Base-by-base conservation (phyloP, 768 basidiomycete species). In the Xerocomus spinulosus region DNA sequence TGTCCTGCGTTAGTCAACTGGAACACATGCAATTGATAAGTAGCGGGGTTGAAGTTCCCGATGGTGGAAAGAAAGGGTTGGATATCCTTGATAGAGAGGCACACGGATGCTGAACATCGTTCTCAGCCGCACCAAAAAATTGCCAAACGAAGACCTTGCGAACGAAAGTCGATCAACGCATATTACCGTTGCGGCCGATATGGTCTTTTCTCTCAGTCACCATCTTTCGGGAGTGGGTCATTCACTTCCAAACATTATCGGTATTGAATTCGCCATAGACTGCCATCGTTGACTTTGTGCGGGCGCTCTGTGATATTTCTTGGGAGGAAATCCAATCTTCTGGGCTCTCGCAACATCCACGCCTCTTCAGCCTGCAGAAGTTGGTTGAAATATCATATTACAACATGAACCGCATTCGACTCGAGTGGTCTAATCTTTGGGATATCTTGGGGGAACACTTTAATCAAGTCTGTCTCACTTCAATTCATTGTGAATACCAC, bases 241-340 rank as follows among this genome's bases (percentile, higher is more conserved):
- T 30, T 12, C 23, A 14, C 20, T 43, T 24, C 15, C 26, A 33
- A 42, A 34, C 21, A 8, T 32, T 29, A 3, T 20, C 52, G 17
- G 41, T 51, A 49, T 32, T 56, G 10, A 65, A 25, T 13, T 26
- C 41, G 21, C 12, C 41, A 4, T 57, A 97, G 94, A 87, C 83
- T 23, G 96, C 96, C 9, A 99, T 99, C 54, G 91, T 97, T 30
- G 91, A 98, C 66, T 99, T 99, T 55, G 96, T 98, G 4, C 87
- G 85, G 67, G 93, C 96, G 2, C 74, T 99, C 5, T 91, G 92
- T 62, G 92, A 95, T 58, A 89, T 99, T 30, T 99, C 96, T 32
- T 97, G 95, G 95, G 92, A 98, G 66, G 96, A 99, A 69, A 99
- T 99, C 30, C 92, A 96, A 66, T 94, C 93, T 1, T 98, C 96